phyloP scores from a whole-genome alignment of 2,329 filamentous ascomycete genomes.

The Colletotrichum shisoi region DNA sequence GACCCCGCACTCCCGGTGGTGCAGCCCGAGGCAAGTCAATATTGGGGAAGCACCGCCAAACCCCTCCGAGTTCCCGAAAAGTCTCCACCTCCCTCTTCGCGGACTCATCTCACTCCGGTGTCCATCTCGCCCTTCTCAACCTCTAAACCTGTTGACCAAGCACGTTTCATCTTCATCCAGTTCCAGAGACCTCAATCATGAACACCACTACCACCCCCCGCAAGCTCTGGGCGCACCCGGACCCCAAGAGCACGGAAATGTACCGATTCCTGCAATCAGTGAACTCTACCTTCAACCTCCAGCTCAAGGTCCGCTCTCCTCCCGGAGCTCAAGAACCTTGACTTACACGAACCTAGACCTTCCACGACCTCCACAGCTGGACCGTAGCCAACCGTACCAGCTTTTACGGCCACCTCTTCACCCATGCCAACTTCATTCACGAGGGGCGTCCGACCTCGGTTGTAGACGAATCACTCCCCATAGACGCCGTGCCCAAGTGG shows the following conservation, averaged over 20 bases:
- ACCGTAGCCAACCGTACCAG: constrained; percentile 67
- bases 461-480: constrained; percentile 73
- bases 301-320: constrained; percentile 58
- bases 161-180: background rate
- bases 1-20: constrained; percentile 35
- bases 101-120: background rate
- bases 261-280: constrained; percentile 71
- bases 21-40: constrained; percentile 34
- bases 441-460: constrained; percentile 65
- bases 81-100: constrained; percentile 12
- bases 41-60: constrained; percentile 31
- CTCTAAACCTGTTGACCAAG: background rate
- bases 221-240: constrained; percentile 74
- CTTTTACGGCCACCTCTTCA: constrained; percentile 73
- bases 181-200: constrained; percentile 41
- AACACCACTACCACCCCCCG: constrained; percentile 55
- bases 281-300: constrained; percentile 65
- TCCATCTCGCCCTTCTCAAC: background rate
- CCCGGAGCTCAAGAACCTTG: background rate
- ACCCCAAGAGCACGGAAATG: constrained; percentile 69
- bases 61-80: background rate
- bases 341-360: constrained; percentile 58
- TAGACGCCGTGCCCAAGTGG: constrained; percentile 78
- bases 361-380: constrained; percentile 74
- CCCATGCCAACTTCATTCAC: constrained; percentile 67